A percentile compares a stretch with the other conserved stretches of the same genome.
phyloP scores from a whole-genome alignment of 345 rosid genomes.

The Hibiscus trionum region DNA sequence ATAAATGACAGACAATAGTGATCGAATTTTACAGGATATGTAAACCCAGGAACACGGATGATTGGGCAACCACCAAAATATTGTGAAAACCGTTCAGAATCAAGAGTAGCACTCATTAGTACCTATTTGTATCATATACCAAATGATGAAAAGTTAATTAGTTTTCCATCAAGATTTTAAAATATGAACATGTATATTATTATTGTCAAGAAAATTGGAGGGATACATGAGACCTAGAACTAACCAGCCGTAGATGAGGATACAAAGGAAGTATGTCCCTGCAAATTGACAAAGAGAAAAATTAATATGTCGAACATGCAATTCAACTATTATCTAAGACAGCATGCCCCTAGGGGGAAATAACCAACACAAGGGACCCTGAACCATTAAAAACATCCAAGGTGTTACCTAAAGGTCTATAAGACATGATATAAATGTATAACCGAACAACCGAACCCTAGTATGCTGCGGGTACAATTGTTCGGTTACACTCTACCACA shows the following conservation, averaged over 20 bases:
- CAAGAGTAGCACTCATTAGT: conserved; percentile 94
- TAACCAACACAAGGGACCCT: not conserved
- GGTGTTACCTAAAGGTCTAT: not conserved
- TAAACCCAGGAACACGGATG: conserved; percentile 85
- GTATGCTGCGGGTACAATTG: not conserved
- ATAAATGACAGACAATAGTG: conserved; percentile 4
- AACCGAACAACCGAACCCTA: not conserved
- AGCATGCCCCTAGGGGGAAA: not conserved
- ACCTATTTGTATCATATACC: conserved; percentile 36
- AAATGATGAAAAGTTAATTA: conserved; percentile 7
- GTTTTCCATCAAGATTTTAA: not conserved
- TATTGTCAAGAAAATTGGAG: not conserved
- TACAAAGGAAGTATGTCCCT: conserved; percentile 83
- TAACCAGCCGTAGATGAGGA: conserved; percentile 88
- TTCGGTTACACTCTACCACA: not conserved
- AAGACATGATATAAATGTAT: not conserved
- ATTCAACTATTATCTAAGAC: not conserved
- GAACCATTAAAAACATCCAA: not conserved
- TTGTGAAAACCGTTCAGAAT: conserved; percentile 78
- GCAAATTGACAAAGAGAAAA: conserved; percentile 26
- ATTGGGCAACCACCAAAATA: conserved; percentile 97
- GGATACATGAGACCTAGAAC: conserved; percentile 22
- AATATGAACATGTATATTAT: not conserved
- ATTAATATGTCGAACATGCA: not conserved
- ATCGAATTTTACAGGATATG: conserved; percentile 60